phyloP scores from a whole-genome alignment of 2,329 filamentous ascomycete species.

The Leptosphaerulina australis region DNA sequence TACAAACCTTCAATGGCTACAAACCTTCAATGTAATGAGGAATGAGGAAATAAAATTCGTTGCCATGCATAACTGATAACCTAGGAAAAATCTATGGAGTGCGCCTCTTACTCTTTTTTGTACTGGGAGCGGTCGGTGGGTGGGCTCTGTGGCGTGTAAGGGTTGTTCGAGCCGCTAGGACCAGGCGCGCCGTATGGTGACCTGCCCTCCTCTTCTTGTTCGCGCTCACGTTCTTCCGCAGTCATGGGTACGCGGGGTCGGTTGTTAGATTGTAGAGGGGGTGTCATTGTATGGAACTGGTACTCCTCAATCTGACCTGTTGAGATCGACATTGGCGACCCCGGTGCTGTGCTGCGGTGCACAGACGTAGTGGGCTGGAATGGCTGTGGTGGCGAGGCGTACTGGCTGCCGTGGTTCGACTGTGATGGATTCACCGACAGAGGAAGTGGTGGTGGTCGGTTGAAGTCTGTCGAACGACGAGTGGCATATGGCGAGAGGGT shows the following conservation, averaged over 20 bases:
- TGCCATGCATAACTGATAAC: constrained; percentile 4
- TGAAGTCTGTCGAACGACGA: constrained; percentile 28
- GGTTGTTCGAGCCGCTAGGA: constrained; percentile 23
- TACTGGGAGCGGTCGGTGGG: constrained; percentile 8
- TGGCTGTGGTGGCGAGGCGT: constrained; percentile 29
- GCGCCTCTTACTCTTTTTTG: constrained; percentile 9
- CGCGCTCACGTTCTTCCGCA: constrained; percentile 22
- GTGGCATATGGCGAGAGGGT: constrained; percentile 33
- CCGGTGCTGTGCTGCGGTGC: constrained; percentile 32
- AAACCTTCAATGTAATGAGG: not conserved
- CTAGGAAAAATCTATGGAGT: not conserved
- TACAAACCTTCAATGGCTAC: not conserved
- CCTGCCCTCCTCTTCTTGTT: constrained; percentile 27
- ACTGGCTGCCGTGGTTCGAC: constrained; percentile 22
- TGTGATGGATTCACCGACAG: constrained; percentile 31
- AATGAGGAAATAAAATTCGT: not conserved
- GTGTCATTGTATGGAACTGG: constrained; percentile 42
- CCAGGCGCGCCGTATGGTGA: constrained; percentile 21
- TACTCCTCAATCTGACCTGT: constrained; percentile 43
- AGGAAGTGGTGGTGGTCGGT: constrained; percentile 39
- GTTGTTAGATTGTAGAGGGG: constrained; percentile 35
- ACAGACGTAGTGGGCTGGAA: constrained; percentile 23
- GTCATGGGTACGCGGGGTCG: constrained; percentile 23
- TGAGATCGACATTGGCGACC: constrained; percentile 41
- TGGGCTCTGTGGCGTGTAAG: constrained; percentile 19